Evolutionary conservation across 768 basidiomycete species (phyloP).

Genomic region (Hygrophoropsis aurantiaca): DNA sequence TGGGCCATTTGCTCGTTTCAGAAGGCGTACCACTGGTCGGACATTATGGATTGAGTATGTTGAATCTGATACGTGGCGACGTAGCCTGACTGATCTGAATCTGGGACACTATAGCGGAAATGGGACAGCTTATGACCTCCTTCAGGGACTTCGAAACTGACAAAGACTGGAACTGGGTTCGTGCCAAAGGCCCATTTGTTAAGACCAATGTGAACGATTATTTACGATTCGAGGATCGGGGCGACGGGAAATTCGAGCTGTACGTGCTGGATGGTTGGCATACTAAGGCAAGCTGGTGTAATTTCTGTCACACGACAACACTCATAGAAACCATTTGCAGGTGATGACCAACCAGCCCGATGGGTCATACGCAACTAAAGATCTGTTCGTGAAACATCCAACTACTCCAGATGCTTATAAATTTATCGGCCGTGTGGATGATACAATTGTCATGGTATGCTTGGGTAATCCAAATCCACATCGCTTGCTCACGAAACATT

Average conservation of each 20-base stretch:
- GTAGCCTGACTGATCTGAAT: not conserved
- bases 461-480: not conserved
- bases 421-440: slow-evolving; percentile 55
- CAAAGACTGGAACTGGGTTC: slow-evolving; percentile 58
- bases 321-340: slow-evolving; percentile 21
- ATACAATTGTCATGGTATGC: slow-evolving; percentile 44
- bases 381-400: slow-evolving; percentile 51
- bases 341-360: slow-evolving; percentile 45
- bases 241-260: slow-evolving; percentile 44
- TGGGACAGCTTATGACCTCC: slow-evolving; percentile 45
- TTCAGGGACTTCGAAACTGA: slow-evolving; percentile 47
- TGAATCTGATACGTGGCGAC: not conserved
- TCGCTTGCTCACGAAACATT: slow-evolving; percentile 14
- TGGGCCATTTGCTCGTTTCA: slow-evolving; percentile 49
- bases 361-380: slow-evolving; percentile 54
- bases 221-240: slow-evolving; percentile 43
- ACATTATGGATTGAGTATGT: slow-evolving; percentile 49
- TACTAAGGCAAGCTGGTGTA: slow-evolving; percentile 38
- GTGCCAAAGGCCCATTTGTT: slow-evolving; percentile 26
- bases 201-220: slow-evolving; percentile 26
- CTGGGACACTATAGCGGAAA: slow-evolving; percentile 19
- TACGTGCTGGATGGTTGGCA: slow-evolving; percentile 53
- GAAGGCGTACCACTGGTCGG: slow-evolving; percentile 50
- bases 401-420: slow-evolving; percentile 41
- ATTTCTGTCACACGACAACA: not conserved